Evolutionary conservation across 2,329 filamentous ascomycete species (phyloP).

Genomic region (Alternaria dauci): DNA sequence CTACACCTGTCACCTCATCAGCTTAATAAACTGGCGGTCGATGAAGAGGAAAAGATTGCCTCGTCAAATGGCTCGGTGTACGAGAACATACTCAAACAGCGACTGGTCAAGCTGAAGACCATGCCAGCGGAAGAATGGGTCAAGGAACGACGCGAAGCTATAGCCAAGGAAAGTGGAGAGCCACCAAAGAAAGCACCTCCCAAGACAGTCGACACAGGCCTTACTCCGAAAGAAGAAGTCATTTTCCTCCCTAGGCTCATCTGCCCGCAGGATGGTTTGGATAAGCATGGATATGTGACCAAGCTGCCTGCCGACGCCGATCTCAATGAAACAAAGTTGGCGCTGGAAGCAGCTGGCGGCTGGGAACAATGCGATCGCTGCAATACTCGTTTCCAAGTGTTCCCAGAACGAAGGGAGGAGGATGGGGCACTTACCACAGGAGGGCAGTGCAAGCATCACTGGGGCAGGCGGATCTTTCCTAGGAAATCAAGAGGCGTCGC

Average conservation of each 20-base stretch:
- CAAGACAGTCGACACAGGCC: conserved; percentile 71
- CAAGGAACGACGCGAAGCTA: conserved; percentile 60
- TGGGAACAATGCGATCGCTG: conserved; percentile 94
- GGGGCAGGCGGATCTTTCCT: conserved; percentile 69
- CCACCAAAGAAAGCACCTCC: conserved; percentile 54
- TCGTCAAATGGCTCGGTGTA: conserved; percentile 75
- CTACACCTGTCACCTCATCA: conserved; percentile 70
- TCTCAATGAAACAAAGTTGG: conserved; percentile 71
- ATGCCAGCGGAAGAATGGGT: conserved; percentile 79
- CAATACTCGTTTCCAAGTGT: conserved; percentile 85
- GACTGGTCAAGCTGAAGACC: conserved; percentile 76
- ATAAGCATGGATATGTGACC: conserved; percentile 77
- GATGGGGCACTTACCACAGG: conserved; percentile 80
- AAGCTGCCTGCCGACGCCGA: conserved; percentile 70
- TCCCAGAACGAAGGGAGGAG: conserved; percentile 79
- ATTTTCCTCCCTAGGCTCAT: conserved; percentile 58
- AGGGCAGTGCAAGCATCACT: conserved; percentile 82
- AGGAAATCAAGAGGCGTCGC: conserved; percentile 63
- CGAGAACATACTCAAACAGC: conserved; percentile 82
- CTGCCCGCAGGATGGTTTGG: conserved; percentile 70
- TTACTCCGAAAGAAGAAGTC: conserved; percentile 71
- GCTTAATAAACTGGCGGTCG: conserved; percentile 72
- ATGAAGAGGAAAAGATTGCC: conserved; percentile 81
- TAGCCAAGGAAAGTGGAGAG: conserved; percentile 35
- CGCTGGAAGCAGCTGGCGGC: conserved; percentile 71